phyloP scores from a whole-genome alignment of 2,329 filamentous ascomycete genomes.

The Fusarium devonianum region DNA sequence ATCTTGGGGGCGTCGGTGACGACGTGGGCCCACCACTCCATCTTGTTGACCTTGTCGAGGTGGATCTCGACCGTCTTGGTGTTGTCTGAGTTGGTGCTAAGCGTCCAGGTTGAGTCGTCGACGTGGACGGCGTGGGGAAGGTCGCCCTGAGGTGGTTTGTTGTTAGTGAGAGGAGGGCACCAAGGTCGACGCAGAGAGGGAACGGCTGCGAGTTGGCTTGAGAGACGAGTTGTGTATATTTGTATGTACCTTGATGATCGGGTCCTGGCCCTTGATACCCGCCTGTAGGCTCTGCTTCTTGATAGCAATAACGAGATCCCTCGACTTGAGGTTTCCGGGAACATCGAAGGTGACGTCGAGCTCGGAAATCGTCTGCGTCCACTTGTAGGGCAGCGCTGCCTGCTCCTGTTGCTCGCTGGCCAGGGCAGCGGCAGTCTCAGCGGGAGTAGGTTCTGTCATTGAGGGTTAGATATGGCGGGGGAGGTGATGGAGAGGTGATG shows the following conservation, averaged over 20 bases:
- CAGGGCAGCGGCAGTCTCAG: slow-evolving; percentile 64
- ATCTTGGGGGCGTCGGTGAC: slow-evolving; percentile 87
- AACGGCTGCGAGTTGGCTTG: neutral
- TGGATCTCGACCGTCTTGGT: slow-evolving; percentile 76
- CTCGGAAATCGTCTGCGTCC: slow-evolving; percentile 91
- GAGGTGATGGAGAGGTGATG: slow-evolving; percentile 5
- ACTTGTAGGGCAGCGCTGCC: slow-evolving; percentile 92
- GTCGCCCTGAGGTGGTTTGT: slow-evolving; percentile 68
- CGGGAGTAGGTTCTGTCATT: slow-evolving; percentile 59
- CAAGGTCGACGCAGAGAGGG: too few species aligned
- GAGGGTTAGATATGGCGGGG: neutral
- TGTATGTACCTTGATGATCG: slow-evolving; percentile 77
- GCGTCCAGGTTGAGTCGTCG: slow-evolving; percentile 95
- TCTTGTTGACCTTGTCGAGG: slow-evolving; percentile 94
- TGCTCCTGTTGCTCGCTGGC: slow-evolving; percentile 87
- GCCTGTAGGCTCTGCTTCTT: slow-evolving; percentile 80
- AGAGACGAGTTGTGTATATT: neutral
- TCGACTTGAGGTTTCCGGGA: slow-evolving; percentile 82
- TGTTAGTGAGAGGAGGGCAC: too few species aligned
- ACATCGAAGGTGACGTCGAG: slow-evolving; percentile 81
- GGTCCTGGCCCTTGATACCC: slow-evolving; percentile 85
- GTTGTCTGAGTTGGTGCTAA: slow-evolving; percentile 75
- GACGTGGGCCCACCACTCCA: slow-evolving; percentile 98
- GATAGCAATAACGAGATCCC: slow-evolving; percentile 83
- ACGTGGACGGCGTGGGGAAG: slow-evolving; percentile 80